phyloP scores from a whole-genome alignment of 2,329 filamentous ascomycete genomes.

The Fusarium tjaetaba region DNA sequence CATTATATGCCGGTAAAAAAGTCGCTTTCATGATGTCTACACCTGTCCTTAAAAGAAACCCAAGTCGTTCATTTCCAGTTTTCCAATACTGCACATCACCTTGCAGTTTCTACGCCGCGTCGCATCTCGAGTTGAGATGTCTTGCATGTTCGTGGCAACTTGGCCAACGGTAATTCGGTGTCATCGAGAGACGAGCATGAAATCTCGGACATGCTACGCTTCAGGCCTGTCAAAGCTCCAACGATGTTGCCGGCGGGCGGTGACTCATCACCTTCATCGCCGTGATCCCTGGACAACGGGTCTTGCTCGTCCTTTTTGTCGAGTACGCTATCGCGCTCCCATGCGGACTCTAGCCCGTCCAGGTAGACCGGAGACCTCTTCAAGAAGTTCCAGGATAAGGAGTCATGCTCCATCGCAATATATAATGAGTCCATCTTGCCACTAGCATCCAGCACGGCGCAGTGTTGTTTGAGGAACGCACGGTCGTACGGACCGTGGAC shows the following conservation, averaged over 20 bases:
- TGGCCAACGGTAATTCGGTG: conserved; percentile 48
- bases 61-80: background rate
- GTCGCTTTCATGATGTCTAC: conserved; percentile 22
- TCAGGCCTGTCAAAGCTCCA: conserved; percentile 52
- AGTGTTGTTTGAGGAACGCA: conserved; percentile 63
- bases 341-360: conserved; percentile 64
- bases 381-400: conserved; percentile 66
- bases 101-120: conserved; percentile 41
- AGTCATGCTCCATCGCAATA: conserved; percentile 64
- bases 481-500: conserved; percentile 57
- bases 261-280: conserved; percentile 34
- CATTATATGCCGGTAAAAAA: conserved; percentile 22
- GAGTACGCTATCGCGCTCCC: conserved; percentile 62
- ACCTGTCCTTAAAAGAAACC: background rate
- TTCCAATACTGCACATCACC: conserved; percentile 5
- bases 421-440: conserved; percentile 69
- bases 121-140: conserved; percentile 53
- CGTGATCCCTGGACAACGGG: conserved; percentile 46
- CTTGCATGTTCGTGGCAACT: conserved; percentile 54
- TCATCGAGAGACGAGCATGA: conserved; percentile 53
- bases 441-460: conserved; percentile 63
- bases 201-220: conserved; percentile 64
- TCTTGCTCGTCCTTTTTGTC: conserved; percentile 52
- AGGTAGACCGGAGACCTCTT: conserved; percentile 59
- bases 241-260: conserved; percentile 36